Evolutionary conservation across 2,329 filamentous ascomycete genomes (phyloP).

Genomic region (Lasiodiplodia theobromae): DNA sequence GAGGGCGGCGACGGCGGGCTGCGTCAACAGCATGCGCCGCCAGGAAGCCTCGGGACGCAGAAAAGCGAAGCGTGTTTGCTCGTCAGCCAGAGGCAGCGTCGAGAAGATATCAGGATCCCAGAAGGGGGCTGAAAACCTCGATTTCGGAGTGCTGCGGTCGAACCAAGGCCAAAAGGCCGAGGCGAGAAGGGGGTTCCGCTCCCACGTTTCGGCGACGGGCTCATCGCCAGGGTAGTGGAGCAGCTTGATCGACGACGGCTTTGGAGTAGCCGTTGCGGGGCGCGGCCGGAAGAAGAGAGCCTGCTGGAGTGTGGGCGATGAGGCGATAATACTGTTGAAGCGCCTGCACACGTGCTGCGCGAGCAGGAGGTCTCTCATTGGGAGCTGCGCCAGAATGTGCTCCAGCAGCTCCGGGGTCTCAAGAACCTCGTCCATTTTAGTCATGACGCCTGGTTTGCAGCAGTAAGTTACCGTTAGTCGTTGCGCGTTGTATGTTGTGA

Average conservation of each 20-base stretch:
- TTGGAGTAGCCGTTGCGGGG: background rate
- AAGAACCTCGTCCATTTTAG: slow-evolving; percentile 7
- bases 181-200: slow-evolving; percentile 12
- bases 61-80: background rate
- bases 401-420: slow-evolving; percentile 18
- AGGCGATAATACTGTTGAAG: background rate
- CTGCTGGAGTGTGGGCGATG: slow-evolving; percentile 11
- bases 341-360: slow-evolving; percentile 1
- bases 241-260: background rate
- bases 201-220: background rate
- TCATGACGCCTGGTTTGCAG: background rate
- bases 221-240: background rate
- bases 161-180: slow-evolving; percentile 1
- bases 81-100: background rate
- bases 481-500: background rate
- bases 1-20: slow-evolving; percentile 13
- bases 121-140: too few species aligned
- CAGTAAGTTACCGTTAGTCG: background rate
- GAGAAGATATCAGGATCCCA: background rate
- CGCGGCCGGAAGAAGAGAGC: slow-evolving; percentile 8
- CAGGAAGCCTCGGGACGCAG: slow-evolving; percentile 18
- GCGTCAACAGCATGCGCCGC: slow-evolving; percentile 22
- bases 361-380: background rate
- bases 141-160: background rate
- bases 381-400: slow-evolving; percentile 15